These are phyloP conservation scores for Lactarius quietus DNA, from an alignment of 768 basidiomycete species.

Conservation along the genomic window DNA sequence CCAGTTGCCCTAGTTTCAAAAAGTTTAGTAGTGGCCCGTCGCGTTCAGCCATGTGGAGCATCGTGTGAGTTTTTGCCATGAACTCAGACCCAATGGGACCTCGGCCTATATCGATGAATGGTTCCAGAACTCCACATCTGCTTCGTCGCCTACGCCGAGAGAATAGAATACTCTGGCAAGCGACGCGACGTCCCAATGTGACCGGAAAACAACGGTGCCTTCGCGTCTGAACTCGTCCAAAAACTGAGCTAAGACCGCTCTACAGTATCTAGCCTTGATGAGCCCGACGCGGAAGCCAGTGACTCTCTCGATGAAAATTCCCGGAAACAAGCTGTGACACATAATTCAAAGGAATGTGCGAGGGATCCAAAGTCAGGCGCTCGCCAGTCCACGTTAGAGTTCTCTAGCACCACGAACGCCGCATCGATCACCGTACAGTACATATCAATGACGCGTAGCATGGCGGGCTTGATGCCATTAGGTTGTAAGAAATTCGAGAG, in stretches of 20 bases:
- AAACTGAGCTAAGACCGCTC: neutral
- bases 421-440: slow-evolving; percentile 8
- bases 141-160: neutral
- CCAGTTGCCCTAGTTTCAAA: slow-evolving; percentile 6
- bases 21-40: slow-evolving; percentile 17
- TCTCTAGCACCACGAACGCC: neutral
- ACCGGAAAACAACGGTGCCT: neutral
- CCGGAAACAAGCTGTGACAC: neutral
- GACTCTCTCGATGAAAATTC: neutral
- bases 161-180: slow-evolving; percentile 5
- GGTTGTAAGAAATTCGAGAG: neutral
- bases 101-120: slow-evolving; percentile 1
- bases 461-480: neutral
- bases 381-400: slow-evolving; percentile 12
- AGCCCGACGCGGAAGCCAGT: neutral
- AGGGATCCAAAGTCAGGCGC: slow-evolving; percentile 7
- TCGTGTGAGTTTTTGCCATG: neutral
- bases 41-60: neutral
- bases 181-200: slow-evolving; percentile 11
- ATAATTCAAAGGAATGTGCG: neutral
- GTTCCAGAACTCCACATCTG: neutral
- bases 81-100: neutral
- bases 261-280: slow-evolving; percentile 1
- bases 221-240: neutral
- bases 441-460: neutral